phyloP scores from a whole-genome alignment of 169 alveolate species.

The Plasmodium yoelii region DNA sequence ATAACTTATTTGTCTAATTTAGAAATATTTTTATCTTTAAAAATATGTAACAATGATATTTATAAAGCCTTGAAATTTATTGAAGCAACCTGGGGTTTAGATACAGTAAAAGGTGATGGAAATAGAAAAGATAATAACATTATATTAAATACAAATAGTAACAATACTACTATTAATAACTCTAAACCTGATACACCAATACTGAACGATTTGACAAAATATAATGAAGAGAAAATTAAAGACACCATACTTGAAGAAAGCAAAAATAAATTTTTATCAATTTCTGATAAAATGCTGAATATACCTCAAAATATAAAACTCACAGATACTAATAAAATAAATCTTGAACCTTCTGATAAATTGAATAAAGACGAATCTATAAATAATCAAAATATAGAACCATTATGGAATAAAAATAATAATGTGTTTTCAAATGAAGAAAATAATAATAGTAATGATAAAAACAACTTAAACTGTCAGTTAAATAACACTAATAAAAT shows the following conservation, averaged over 20 bases:
- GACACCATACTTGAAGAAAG: too few species aligned
- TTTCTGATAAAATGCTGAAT: too few species aligned
- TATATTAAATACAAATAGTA: constrained; percentile 9
- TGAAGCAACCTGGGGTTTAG: constrained; percentile 47
- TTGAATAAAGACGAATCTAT: background rate
- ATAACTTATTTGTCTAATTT: constrained; percentile 51
- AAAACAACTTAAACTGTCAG: too few species aligned
- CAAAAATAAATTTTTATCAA: too few species aligned
- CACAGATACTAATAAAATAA: too few species aligned
- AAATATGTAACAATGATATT: constrained; percentile 59
- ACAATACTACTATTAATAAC: too few species aligned
- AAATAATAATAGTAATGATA: background rate
- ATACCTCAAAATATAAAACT: too few species aligned
- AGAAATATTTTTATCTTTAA: constrained; percentile 42
- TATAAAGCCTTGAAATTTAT: constrained; percentile 42
- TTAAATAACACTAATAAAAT: too few species aligned
- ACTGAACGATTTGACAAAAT: too few species aligned
- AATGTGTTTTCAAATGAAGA: background rate
- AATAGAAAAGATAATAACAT: too few species aligned
- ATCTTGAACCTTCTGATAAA: background rate
- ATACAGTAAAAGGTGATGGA: constrained; percentile 31
- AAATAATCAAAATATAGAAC: constrained; percentile 1
- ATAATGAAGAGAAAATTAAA: too few species aligned
- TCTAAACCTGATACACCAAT: too few species aligned
- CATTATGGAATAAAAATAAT: background rate